Evolutionary conservation across 2,329 filamentous ascomycete genomes (phyloP), one percentile per base, ranked within the genome.

Genomic region (Fusarium begoniae): DNA sequence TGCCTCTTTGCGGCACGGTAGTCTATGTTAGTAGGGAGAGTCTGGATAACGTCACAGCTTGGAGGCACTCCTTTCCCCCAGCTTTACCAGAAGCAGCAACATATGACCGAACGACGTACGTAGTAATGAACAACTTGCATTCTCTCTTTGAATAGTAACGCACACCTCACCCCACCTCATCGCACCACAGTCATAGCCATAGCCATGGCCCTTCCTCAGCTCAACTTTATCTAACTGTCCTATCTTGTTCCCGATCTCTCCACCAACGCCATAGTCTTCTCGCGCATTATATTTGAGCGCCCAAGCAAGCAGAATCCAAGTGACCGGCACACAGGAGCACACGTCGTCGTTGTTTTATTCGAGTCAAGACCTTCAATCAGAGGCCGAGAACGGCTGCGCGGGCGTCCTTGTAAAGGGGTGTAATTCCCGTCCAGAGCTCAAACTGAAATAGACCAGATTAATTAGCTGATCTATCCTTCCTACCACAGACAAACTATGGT

Each of bases 381-480:
- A 66, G 69, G 14, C 83, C 85, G 71, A 90, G 81, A 9, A 91
- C 90, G 35, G 89, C 89, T 2, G 84, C 87, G 76, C 92, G 89
- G 40, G 93, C 93, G 80, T 93, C 88, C 11, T 86, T 83, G 82
- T 94, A 96, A 50, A 94, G 81, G 14, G 94, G 93, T 65, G 85
- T 89, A 76, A 97, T 95, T 35, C 90, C 94, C 3, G 94, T 97
- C 95, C 95, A 98, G 63, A 92, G 88, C 83, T 94, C 89, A 82
- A 94, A 96, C 91, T 94, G 35, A 32, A 41, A 38, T 47, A 26
- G 15, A 54, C 24, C 24, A 58, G 3, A 59, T 80, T 75, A 79
- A 77, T 50, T 66, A 44, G 18, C 28, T 62, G 51, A 40, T 48
- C n/a, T 45, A 14, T 44, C 53, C 20, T 15, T 44, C 53, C 20